Evolutionary conservation across 129 eudicot genomes (phyloP), one percentile per base, ranked within the genome.

Genomic region (Lonicera japonica): DNA sequence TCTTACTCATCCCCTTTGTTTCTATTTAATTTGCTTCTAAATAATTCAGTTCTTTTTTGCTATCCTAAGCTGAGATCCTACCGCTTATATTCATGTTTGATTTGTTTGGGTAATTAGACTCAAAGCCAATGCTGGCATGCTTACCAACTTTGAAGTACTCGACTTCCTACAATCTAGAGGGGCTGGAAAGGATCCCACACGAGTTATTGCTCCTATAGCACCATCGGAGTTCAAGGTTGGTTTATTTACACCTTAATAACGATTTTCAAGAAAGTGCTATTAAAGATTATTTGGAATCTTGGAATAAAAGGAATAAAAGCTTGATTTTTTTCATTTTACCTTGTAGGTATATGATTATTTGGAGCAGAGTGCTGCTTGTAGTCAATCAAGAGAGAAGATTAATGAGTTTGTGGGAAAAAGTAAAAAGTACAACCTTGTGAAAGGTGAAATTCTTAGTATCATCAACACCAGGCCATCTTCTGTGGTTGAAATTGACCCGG

Each of bases 71-170:
- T 34, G 5, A 66, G 13, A 54, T 11, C 9, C 12, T n/a, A n/a
- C n/a, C 1, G 40, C 3, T 29, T 29, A 29, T 21, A 72, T 23
- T 64, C 59, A 5, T 10, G 6, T 53, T n/a, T 4, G 25, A 11
- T 40, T 38, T 11, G 22, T 46, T 39, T 51, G 5, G 16, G 38
- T 45, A 0, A 9, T 29, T 29, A 79, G 89, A 15, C 43, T 80
- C 25, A 60, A 86, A 65, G 75, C 72, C 11, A 74, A 83, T 39
- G 89, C 78, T 1, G 95, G 87, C 47, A 71, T 69, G 14, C 95
- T 90, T 25, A 83, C 95, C 18, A 90, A 90, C 56, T 90, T 86
- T 65, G 97, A 90, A 70, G 92, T 86, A 15, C 82, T 86, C 16
- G 83, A 83, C 16, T 84, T 86, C 18, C 70, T 90, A 52, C 80